Evolutionary conservation across 202 grass and related monocot genomes (phyloP).

Genomic region (Zoysia matrella): DNA sequence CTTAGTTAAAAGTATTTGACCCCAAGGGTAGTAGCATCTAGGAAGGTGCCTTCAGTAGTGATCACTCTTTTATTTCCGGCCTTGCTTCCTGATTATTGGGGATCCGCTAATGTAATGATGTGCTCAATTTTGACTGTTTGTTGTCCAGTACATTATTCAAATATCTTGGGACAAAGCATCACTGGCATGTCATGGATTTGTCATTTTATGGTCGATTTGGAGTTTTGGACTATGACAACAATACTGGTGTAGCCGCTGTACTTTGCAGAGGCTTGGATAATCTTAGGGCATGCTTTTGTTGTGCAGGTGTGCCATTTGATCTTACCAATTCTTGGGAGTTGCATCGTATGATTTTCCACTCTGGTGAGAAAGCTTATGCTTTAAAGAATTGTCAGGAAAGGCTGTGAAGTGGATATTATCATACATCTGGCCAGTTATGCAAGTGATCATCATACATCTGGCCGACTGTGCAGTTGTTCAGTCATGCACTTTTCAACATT

Average conservation of each 20-base stretch:
- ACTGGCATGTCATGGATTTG: slow-evolving; percentile 18
- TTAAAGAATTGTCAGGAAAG: slow-evolving; percentile 23
- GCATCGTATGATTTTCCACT: slow-evolving; percentile 16
- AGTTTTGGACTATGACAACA: background rate
- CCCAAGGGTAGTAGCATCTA: background rate
- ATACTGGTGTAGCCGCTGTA: background rate
- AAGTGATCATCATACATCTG: slow-evolving; percentile 11
- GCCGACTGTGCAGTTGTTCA: background rate
- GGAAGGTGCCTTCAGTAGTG: background rate
- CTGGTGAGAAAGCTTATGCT: slow-evolving; percentile 9
- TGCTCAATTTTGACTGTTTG: no score
- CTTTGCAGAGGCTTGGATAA: slow-evolving; percentile 11
- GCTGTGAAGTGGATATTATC: background rate
- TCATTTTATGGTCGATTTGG: slow-evolving; percentile 1
- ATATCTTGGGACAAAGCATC: background rate
- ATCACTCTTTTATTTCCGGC: background rate
- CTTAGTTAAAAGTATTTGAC: background rate
- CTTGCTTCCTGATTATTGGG: slow-evolving; percentile 9
- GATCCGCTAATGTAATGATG: background rate
- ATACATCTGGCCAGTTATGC: slow-evolving; percentile 10
- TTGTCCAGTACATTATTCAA: slow-evolving; percentile 5
- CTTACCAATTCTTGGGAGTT: slow-evolving; percentile 19
- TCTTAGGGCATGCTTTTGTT: slow-evolving; percentile 5
- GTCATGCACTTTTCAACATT: background rate
- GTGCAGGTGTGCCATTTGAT: slow-evolving; percentile 27